Percentiles rank a stretch among this genome's conserved stretches.
phyloP scores from a whole-genome alignment of 129 eudicot genomes.

The Silybum marianum region DNA sequence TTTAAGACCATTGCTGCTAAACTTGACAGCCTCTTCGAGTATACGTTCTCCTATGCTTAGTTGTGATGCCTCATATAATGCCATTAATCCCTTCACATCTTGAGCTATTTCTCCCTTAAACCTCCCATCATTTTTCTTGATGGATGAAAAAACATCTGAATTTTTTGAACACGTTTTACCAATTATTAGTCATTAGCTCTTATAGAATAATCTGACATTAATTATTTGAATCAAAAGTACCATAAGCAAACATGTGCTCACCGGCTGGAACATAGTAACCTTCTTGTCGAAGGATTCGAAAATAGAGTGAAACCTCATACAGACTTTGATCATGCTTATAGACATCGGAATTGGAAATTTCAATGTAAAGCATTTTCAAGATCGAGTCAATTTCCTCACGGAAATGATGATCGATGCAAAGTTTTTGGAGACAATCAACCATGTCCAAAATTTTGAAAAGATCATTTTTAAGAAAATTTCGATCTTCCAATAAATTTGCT shows the following conservation, averaged over 20 bases:
- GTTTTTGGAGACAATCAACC: conserved; percentile 48
- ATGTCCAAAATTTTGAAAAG: conserved; percentile 15
- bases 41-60: conserved; percentile 48
- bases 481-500: conserved; percentile 16
- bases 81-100: conserved; percentile 50
- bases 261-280: conserved; percentile 56
- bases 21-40: conserved; percentile 46
- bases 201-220: not conserved
- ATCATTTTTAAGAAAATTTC: conserved; percentile 20
- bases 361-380: conserved; percentile 20
- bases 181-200: not conserved
- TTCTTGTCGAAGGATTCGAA: conserved; percentile 62
- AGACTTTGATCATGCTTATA: conserved; percentile 23
- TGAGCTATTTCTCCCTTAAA: conserved; percentile 25
- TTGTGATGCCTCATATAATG: conserved; percentile 61
- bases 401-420: conserved; percentile 46
- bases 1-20: conserved; percentile 33
- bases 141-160: conserved; percentile 47
- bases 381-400: conserved; percentile 39
- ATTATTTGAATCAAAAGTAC: not conserved
- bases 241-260: not conserved
- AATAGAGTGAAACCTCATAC: conserved; percentile 39
- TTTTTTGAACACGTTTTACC: not conserved
- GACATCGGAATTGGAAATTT: not conserved
- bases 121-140: conserved; percentile 41